Evolutionary conservation across 75 land plant species (phyloP).

Genomic region (Chamaecyparis obtusa): DNA sequence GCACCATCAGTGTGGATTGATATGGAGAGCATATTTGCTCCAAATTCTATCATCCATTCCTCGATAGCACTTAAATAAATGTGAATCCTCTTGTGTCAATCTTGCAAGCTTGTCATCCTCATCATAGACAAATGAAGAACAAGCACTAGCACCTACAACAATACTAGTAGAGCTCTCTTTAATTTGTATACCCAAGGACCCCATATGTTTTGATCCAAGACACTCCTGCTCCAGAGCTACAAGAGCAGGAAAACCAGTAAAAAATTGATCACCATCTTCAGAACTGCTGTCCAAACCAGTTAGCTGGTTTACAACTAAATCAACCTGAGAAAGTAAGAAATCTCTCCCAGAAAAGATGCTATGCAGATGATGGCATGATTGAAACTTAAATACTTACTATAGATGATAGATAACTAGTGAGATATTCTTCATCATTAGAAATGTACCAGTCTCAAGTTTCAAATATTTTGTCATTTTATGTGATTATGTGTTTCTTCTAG

Average conservation of each 20-base stretch:
- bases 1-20: slow-evolving; percentile 83
- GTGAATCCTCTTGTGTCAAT: slow-evolving; percentile 81
- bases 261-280: slow-evolving; percentile 42
- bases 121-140: slow-evolving; percentile 24
- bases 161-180: slow-evolving; percentile 4
- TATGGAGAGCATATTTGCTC: slow-evolving; percentile 71
- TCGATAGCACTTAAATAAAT: slow-evolving; percentile 89
- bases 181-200: slow-evolving; percentile 17
- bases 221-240: slow-evolving; percentile 63
- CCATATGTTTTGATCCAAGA: slow-evolving; percentile 8
- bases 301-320: slow-evolving; percentile 70
- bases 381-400: too few relatives aligned
- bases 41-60: slow-evolving; percentile 98
- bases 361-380: too few relatives aligned
- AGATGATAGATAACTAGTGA: too few relatives aligned
- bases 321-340: slow-evolving; percentile 61
- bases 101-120: slow-evolving; percentile 81
- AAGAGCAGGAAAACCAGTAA: slow-evolving; percentile 66
- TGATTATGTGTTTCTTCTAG: too few relatives aligned
- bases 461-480: too few relatives aligned
- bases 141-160: slow-evolving; percentile 2
- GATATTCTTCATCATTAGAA: too few relatives aligned
- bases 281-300: slow-evolving; percentile 68
- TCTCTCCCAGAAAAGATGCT: slow-evolving; percentile 54
- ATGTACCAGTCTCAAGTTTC: too few relatives aligned